A percentile compares a stretch with the other conserved stretches of the same genome.
phyloP scores from a whole-genome alignment of 371 early-diverging fungal species.

The Zopfochytrium polystomum region DNA sequence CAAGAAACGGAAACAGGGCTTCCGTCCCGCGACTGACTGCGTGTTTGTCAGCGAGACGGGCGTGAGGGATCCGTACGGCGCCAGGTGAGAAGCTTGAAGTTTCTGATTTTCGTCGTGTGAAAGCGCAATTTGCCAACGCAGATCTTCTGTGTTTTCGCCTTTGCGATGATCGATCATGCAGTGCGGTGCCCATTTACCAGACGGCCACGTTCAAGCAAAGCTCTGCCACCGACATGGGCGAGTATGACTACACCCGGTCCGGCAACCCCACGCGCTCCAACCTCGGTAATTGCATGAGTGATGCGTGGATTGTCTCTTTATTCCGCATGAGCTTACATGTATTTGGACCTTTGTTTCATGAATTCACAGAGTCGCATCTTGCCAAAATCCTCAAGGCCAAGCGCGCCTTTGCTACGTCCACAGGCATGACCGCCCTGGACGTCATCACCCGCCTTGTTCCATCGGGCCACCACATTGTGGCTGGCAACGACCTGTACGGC shows the following conservation, averaged over 20 bases:
- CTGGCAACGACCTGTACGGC: constrained; percentile 88
- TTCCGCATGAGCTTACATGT: background rate
- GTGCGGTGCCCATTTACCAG: constrained; percentile 94
- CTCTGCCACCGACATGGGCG: constrained; percentile 71
- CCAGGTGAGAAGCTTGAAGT: too few species aligned
- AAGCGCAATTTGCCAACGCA: too few species aligned
- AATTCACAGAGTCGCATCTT: constrained; percentile 82
- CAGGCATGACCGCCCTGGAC: constrained; percentile 89
- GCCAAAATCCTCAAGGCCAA: constrained; percentile 82
- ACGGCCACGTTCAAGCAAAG: constrained; percentile 93
- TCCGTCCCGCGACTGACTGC: constrained; percentile 77
- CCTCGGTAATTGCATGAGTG: too few species aligned
- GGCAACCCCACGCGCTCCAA: constrained; percentile 89
- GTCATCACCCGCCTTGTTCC: constrained; percentile 75
- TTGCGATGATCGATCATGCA: too few species aligned
- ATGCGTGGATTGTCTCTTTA: constrained; percentile 51
- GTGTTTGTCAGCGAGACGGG: constrained; percentile 63
- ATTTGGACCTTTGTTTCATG: constrained; percentile 5
- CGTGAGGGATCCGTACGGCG: constrained; percentile 88
- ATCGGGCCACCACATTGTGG: constrained; percentile 79
- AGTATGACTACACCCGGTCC: constrained; percentile 88
- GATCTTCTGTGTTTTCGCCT: too few species aligned
- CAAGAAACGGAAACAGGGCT: background rate
- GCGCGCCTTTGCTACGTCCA: constrained; percentile 71
- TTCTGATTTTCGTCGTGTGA: too few species aligned